Conservation (phyloP, 2,329 filamentous ascomycete genomes). For the Lasiodiplodia sp. region DNA sequence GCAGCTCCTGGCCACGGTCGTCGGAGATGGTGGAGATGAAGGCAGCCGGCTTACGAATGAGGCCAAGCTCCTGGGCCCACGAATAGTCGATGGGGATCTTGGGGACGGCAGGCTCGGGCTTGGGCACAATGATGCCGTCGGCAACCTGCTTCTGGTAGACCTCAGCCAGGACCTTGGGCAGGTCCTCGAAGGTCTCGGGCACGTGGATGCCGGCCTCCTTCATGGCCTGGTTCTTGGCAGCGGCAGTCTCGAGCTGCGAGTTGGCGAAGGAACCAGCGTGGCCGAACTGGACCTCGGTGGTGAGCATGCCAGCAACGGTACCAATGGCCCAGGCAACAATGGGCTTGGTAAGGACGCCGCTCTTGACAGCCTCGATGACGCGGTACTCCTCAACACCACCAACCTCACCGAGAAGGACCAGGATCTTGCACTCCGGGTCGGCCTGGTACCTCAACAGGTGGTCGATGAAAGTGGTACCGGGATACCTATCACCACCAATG, state of each 20-base stretch:
- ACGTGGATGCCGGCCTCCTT: conserved; percentile 92
- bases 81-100: conserved; percentile 99
- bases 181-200: conserved; percentile 95
- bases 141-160: conserved; percentile 91
- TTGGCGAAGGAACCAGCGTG: conserved; percentile 99
- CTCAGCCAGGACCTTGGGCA: conserved; percentile 75
- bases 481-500: conserved; percentile 98
- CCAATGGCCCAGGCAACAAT: conserved; percentile 99
- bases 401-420: conserved; percentile 94
- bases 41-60: conserved; percentile 98
- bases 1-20: conserved; percentile 98
- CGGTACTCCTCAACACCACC: conserved; percentile 99
- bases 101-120: conserved; percentile 88
- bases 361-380: conserved; percentile 97
- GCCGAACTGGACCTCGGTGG: conserved; percentile 99
- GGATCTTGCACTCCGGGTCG: conserved; percentile 97
- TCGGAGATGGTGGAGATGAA: conserved; percentile 99
- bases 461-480: conserved; percentile 98
- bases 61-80: conserved; percentile 98
- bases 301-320: conserved; percentile 99
- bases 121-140: conserved; percentile 83
- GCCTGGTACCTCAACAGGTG: conserved; percentile 95
- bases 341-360: conserved; percentile 94
- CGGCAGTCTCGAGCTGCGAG: conserved; percentile 97
- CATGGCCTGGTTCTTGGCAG: conserved; percentile 97